Conservation (phyloP, 441 rosid genomes). For the Corymbia calophylla region DNA sequence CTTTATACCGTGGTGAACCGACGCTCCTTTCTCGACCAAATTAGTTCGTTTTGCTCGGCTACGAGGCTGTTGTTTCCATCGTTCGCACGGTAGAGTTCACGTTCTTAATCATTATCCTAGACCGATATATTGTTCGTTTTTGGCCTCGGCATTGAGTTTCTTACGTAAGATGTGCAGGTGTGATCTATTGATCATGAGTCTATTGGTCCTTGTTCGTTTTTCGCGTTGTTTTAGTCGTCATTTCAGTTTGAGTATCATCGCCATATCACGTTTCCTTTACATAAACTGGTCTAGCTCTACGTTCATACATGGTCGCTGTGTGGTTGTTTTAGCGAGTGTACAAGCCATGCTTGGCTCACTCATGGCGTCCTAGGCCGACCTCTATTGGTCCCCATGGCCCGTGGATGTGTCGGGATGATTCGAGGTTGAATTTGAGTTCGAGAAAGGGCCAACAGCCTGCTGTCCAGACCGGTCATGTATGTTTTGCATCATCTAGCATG, state of each 20-base stretch:
- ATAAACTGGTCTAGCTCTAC: background rate
- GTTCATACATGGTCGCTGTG: background rate
- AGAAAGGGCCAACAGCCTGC: background rate
- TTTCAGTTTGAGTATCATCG: background rate
- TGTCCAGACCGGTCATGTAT: background rate
- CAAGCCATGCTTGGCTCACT: background rate
- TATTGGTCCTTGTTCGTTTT: background rate
- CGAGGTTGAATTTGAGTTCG: background rate
- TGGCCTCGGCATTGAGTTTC: background rate
- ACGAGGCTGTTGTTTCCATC: background rate
- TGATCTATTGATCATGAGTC: background rate
- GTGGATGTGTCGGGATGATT: background rate
- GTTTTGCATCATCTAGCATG: background rate
- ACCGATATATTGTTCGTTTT: background rate
- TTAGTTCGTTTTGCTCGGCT: background rate
- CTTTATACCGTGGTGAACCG: background rate
- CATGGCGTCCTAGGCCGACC: background rate
- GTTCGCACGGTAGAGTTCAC: background rate
- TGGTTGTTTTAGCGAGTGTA: background rate
- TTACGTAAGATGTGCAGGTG: background rate
- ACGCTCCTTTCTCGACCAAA: background rate
- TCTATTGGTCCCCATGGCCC: background rate
- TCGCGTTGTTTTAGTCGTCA: background rate
- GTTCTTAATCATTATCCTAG: background rate
- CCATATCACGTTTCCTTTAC: background rate